Percentiles rank a stretch among this genome's conserved stretches.
phyloP scores from a whole-genome alignment of 73 alveolate genomes.

The Durusdinium trenchii region DNA sequence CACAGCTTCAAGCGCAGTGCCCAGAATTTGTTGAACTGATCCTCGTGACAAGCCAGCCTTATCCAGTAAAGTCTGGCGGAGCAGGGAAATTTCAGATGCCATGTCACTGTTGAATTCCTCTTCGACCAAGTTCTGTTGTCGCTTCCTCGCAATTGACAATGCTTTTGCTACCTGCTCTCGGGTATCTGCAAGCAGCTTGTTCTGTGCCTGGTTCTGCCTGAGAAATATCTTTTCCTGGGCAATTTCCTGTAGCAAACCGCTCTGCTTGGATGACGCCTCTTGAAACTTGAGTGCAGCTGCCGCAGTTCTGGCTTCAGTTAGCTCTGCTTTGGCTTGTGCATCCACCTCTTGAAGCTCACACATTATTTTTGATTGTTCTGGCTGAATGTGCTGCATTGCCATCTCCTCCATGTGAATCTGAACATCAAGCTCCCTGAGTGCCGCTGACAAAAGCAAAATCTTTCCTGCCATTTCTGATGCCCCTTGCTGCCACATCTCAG shows the following conservation, averaged over 20 bases:
- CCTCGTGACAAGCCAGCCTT: background rate
- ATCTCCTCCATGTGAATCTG: background rate
- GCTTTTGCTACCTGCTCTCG: conserved; percentile 21
- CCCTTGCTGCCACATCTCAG: conserved; percentile 32
- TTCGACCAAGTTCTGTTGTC: conserved; percentile 16
- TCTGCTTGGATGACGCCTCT: background rate
- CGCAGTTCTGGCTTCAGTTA: background rate
- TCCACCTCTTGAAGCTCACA: background rate
- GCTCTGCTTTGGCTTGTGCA: background rate
- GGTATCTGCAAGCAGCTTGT: background rate
- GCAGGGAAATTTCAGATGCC: background rate
- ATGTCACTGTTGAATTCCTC: conserved; percentile 12
- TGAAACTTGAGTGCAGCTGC: conserved; percentile 3
- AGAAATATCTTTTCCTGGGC: background rate
- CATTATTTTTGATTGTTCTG: background rate
- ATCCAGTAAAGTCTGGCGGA: background rate
- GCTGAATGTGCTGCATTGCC: background rate
- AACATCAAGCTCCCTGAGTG: background rate
- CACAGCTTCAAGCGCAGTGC: background rate
- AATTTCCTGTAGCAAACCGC: background rate
- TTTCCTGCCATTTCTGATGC: conserved; percentile 44
- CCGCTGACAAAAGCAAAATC: conserved; percentile 9
- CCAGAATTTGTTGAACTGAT: background rate
- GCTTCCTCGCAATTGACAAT: background rate
- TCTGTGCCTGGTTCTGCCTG: background rate